Base-by-base conservation (phyloP, 805 yeast genomes). In the Candida yuanshanica region DNA sequence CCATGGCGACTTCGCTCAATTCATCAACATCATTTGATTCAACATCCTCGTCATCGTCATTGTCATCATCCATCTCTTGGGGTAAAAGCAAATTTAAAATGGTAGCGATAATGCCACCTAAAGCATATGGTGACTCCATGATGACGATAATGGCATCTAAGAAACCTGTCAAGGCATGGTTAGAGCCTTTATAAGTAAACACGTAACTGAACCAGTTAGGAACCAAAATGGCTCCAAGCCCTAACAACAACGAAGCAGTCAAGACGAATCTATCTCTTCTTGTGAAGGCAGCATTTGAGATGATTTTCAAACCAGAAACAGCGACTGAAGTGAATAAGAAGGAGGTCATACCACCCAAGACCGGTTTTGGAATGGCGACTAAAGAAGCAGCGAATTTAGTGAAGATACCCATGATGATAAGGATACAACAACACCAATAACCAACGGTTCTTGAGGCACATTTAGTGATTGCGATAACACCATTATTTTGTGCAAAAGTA, bases 401-500 rank as follows among this genome's bases (percentile, higher is more conserved):
- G 57, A 89, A 85, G 26, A 89, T 67, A 35, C 97, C 96, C 95
- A 89, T 87, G 45, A 89, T 62, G 38, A 90, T 60, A 50, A 89
- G 67, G 68, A 84, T 83, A 65, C 84, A 74, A 50, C 86, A 82
- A 64, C 86, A 77, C 78, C 85, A 82, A 60, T 78, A 79, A 25
- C 93, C 97, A 20, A 77, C 85, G 36, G 74, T 69, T 66, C 95
- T 75, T 53, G 86, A 80, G 35, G 96, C 96, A 66, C 95, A 87
- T 59, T 85, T 87, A 37, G 96, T 89, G 59, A 90, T 73, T 18
- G 95, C 81, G 50, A 89, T 87, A 44, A 89, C 96, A 70, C 96
- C 96, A 60, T 89, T 89, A 65, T 89, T 89, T 64, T 89, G 96
- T 8, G 96, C 96, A 68, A 89, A 89, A 0, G 93, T 83, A 13